A percentile compares a stretch with the other conserved stretches of the same genome.
Evolutionary conservation across 2,329 filamentous ascomycete genomes (phyloP).

Genomic region (Chaetomium sp.): DNA sequence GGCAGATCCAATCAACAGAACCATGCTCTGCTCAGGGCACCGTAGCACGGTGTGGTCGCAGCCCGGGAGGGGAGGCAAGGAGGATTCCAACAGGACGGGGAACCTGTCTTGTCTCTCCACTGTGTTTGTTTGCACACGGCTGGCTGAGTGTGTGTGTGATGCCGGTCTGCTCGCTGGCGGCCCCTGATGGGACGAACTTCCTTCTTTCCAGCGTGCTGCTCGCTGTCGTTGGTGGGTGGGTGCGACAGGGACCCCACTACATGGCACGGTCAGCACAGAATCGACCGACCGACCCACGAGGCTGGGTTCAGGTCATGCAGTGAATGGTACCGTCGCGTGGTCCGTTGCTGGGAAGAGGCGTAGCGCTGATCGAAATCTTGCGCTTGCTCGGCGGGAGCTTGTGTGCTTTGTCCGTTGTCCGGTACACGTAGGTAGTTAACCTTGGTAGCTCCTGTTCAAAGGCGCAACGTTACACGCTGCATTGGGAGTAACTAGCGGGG

Average conservation of each 20-base stretch:
- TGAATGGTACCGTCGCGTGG: background rate
- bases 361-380: constrained; percentile 12
- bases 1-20: constrained; percentile 5
- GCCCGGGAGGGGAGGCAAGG: background rate
- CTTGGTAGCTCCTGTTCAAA: too few species aligned
- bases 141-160: background rate
- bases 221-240: background rate
- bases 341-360: background rate
- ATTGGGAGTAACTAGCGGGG: too few species aligned
- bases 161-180: background rate
- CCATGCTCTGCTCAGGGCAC: background rate
- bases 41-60: constrained; percentile 14
- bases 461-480: too few species aligned
- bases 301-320: constrained; percentile 7
- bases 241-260: background rate
- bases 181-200: background rate
- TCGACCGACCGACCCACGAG: background rate
- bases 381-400: constrained; percentile 3
- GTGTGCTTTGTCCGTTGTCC: background rate
- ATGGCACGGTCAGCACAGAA: background rate
- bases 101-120: too few species aligned
- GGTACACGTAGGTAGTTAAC: background rate
- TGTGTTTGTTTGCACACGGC: too few species aligned
- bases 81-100: too few species aligned
- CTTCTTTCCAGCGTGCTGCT: background rate